These are phyloP conservation scores for Tricholoma matsutake DNA, from an alignment of 768 basidiomycete species.

Conservation along the genomic window DNA sequence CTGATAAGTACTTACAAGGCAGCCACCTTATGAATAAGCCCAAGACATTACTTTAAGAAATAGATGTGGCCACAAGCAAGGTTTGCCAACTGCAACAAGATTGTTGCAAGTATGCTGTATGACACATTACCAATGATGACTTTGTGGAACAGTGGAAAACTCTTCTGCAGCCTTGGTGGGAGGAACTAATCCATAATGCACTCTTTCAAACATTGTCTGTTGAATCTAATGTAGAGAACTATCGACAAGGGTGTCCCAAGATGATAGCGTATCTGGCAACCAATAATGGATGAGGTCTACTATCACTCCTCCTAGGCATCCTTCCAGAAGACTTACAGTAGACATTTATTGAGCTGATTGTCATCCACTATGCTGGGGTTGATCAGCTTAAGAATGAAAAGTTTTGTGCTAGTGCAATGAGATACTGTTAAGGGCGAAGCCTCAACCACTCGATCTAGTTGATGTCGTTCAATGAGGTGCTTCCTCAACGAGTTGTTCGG, in stretches of 20 bases:
- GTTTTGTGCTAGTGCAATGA: background rate
- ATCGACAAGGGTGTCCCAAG: constrained; percentile 19
- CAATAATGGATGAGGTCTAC: constrained; percentile 6
- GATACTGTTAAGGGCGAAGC: too few species aligned
- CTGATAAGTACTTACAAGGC: too few species aligned
- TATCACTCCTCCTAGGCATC: constrained; percentile 5
- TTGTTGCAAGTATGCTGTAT: constrained; percentile 1
- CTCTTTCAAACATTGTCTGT: constrained; percentile 12
- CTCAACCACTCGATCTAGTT: too few species aligned
- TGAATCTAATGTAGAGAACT: constrained; percentile 12
- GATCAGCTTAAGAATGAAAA: constrained; percentile 1
- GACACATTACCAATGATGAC: constrained; percentile 4
- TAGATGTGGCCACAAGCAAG: background rate
- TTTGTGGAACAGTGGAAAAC: constrained; percentile 11
- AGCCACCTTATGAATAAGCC: too few species aligned
- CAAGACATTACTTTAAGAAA: too few species aligned
- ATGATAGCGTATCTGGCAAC: constrained; percentile 11
- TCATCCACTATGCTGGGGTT: constrained; percentile 1
- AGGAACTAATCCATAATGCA: constrained; percentile 14
- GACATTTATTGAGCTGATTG: background rate
- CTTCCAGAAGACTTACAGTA: constrained; percentile 1
- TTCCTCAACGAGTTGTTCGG: too few species aligned
- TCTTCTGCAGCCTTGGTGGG: background rate
- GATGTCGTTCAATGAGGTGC: too few species aligned
- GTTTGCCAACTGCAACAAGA: constrained; percentile 10